Evolutionary conservation across 2,329 filamentous ascomycete species (phyloP).

Genomic region (Zalaria sp.): DNA sequence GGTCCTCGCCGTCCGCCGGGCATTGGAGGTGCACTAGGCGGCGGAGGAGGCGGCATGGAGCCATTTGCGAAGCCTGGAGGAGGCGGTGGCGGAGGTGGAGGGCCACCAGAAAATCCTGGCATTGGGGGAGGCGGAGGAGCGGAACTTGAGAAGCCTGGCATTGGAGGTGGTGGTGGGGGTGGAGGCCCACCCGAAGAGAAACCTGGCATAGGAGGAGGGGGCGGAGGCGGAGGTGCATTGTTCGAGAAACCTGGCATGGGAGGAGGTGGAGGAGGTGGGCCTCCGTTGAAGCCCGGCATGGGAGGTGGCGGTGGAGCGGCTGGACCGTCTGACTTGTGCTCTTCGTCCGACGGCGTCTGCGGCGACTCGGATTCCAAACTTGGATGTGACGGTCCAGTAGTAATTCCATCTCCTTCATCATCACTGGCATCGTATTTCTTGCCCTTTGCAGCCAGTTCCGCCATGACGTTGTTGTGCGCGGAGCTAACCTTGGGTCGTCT

Average conservation of each 20-base stretch:
- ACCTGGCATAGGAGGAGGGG: slow-evolving; percentile 31
- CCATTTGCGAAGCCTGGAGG: slow-evolving; percentile 36
- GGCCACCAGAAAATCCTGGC: slow-evolving; percentile 27
- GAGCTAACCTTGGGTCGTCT: slow-evolving; percentile 53
- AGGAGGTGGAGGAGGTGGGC: slow-evolving; percentile 25
- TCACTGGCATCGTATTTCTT: slow-evolving; percentile 61
- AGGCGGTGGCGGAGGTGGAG: slow-evolving; percentile 33
- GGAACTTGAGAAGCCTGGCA: slow-evolving; percentile 26
- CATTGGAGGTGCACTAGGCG: slow-evolving; percentile 52
- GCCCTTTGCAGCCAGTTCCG: slow-evolving; percentile 63
- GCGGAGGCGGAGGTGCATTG: slow-evolving; percentile 19
- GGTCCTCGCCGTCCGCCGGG: slow-evolving; percentile 41
- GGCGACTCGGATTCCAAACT: slow-evolving; percentile 60
- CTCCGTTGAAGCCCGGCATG: slow-evolving; percentile 29
- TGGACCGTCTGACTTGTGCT: slow-evolving; percentile 27
- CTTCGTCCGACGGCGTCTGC: slow-evolving; percentile 49
- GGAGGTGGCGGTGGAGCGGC: slow-evolving; percentile 33
- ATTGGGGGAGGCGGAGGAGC: slow-evolving; percentile 26
- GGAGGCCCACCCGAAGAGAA: slow-evolving; percentile 28
- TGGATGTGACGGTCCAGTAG: slow-evolving; percentile 61
- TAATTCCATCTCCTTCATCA: slow-evolving; percentile 55
- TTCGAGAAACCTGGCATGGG: slow-evolving; percentile 33
- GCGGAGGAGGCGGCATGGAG: slow-evolving; percentile 44
- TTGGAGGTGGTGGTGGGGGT: slow-evolving; percentile 22
- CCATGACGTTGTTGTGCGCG: slow-evolving; percentile 20